Evolutionary conservation across 2,329 filamentous ascomycete species (phyloP).

Genomic region (Penicillium polonicum): DNA sequence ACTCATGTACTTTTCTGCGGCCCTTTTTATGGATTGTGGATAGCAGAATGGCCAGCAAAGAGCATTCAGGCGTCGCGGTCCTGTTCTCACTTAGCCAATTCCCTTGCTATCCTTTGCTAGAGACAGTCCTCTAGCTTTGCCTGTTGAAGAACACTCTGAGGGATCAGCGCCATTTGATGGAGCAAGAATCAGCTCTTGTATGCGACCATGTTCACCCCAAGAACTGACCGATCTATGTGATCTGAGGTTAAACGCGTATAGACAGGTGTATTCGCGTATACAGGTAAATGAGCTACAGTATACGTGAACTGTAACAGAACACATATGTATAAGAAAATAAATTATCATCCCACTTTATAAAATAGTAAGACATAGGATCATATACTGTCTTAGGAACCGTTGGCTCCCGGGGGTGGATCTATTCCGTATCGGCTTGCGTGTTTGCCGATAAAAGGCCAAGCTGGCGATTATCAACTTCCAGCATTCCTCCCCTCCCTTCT

Average conservation of each 20-base stretch:
- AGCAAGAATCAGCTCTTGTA: neutral
- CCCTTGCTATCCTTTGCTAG: neutral
- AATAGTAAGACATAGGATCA: neutral
- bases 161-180: neutral
- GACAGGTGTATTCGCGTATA: neutral
- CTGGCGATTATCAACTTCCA: conserved; percentile 22
- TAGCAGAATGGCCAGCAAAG: neutral
- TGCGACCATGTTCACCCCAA: neutral
- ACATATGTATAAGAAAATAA: neutral
- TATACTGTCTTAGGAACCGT: neutral
- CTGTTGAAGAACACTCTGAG: neutral
- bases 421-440: conserved; percentile 19
- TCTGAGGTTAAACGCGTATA: neutral
- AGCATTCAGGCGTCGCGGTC: too few species aligned
- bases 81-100: neutral
- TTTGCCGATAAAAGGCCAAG: conserved; percentile 28
- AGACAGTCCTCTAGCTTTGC: neutral
- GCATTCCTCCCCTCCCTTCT: conserved; percentile 7
- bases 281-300: neutral
- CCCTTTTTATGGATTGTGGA: neutral
- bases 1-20: neutral
- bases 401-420: conserved; percentile 15
- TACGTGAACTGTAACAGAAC: neutral
- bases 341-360: neutral
- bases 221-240: neutral